A percentile compares a stretch with the other conserved stretches of the same genome.
These are phyloP conservation scores for Alternaria rosae DNA, from an alignment of 2,329 filamentous ascomycete genomes.

Conservation along the genomic window DNA sequence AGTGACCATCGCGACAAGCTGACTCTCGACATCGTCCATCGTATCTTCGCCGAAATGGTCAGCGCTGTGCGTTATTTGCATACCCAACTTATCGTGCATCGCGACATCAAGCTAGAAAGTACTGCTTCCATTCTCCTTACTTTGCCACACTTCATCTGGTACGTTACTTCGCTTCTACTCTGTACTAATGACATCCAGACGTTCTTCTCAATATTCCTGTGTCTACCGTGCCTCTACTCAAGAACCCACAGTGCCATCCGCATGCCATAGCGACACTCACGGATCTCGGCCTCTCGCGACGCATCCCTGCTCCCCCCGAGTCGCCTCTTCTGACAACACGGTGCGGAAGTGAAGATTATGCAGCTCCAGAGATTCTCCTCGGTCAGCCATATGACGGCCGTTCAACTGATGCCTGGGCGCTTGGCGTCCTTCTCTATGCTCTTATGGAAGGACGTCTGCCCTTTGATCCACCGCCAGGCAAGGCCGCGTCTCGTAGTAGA, in stretches of 20 bases:
- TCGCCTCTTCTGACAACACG: constrained; percentile 90
- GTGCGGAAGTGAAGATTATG: constrained; percentile 96
- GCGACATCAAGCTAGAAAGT: constrained; percentile 99
- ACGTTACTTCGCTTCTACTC: constrained; percentile 28
- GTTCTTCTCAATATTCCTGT: constrained; percentile 86
- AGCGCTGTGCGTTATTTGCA: constrained; percentile 88
- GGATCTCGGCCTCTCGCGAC: constrained; percentile 87
- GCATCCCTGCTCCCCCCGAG: constrained; percentile 74
- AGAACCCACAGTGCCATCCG: constrained; percentile 78
- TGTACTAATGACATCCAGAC: constrained; percentile 63
- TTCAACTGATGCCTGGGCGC: constrained; percentile 90
- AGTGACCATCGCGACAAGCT: constrained; percentile 74
- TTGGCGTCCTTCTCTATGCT: constrained; percentile 92
- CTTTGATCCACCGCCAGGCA: constrained; percentile 87
- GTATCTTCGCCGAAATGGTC: constrained; percentile 90
- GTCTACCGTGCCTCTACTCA: constrained; percentile 67
- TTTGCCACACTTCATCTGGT: constrained; percentile 18
- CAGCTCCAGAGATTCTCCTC: constrained; percentile 94
- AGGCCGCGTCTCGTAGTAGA: constrained; percentile 74
- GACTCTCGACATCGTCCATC: constrained; percentile 72
- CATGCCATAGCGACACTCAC: constrained; percentile 87
- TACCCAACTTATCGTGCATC: constrained; percentile 84
- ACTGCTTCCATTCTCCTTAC: constrained; percentile 52
- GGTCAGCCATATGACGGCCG: constrained; percentile 94
- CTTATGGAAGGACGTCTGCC: constrained; percentile 91